Percentiles rank a stretch among this genome's conserved stretches.
phyloP scores from a whole-genome alignment of 495 filamentous ascomycete species.

The Delitschia confertaspora region DNA sequence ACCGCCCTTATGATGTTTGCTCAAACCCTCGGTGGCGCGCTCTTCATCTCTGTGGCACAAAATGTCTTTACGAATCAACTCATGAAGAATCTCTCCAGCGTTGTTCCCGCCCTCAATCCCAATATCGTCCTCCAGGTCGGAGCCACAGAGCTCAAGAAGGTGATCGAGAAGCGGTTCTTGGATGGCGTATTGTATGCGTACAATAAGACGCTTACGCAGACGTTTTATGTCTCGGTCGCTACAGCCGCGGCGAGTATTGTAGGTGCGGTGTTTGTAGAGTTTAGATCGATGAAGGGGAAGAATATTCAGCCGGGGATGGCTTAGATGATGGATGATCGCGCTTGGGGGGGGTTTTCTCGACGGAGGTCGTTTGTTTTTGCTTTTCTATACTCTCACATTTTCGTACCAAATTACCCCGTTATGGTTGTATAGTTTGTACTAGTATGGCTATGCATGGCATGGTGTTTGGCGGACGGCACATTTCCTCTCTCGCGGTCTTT shows the following conservation, averaged over 20 bases:
- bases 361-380: too few relatives aligned
- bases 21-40: slow-evolving; percentile 56
- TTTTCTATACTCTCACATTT: too few relatives aligned
- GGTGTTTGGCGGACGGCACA: too few relatives aligned
- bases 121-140: slow-evolving; percentile 48
- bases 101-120: slow-evolving; percentile 41
- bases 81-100: slow-evolving; percentile 43
- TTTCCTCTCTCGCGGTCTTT: too few relatives aligned
- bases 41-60: slow-evolving; percentile 67
- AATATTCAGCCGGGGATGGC: slow-evolving; percentile 55
- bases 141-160: slow-evolving; percentile 54
- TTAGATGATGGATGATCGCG: too few relatives aligned
- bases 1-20: slow-evolving; percentile 57
- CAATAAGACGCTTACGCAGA: slow-evolving; percentile 56
- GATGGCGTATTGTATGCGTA: slow-evolving; percentile 56
- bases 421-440: too few relatives aligned
- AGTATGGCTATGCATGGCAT: too few relatives aligned
- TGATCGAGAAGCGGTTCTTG: slow-evolving; percentile 42
- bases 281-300: slow-evolving; percentile 80
- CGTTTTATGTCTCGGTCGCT: slow-evolving; percentile 62
- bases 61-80: slow-evolving; percentile 71
- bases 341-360: too few relatives aligned
- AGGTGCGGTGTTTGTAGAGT: slow-evolving; percentile 56
- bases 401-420: too few relatives aligned
- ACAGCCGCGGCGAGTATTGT: slow-evolving; percentile 53